Evolutionary conservation across 2,329 filamentous ascomycete genomes (phyloP).

Genomic region (Ambrosiella xylebori): DNA sequence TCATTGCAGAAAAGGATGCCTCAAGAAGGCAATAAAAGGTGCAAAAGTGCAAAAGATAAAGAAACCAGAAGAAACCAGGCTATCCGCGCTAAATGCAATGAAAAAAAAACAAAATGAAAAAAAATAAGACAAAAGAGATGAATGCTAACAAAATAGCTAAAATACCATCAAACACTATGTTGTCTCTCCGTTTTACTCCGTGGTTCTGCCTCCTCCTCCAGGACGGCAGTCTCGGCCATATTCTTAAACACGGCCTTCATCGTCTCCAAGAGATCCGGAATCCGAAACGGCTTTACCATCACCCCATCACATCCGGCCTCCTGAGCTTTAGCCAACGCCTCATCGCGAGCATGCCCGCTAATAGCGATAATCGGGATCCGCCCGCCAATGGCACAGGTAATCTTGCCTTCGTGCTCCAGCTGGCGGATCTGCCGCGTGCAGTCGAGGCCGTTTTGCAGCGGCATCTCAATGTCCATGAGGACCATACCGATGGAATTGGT

Average conservation of each 20-base stretch:
- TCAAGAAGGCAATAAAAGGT: not conserved
- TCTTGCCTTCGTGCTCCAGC: constrained; percentile 38
- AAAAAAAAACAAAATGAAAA: not conserved
- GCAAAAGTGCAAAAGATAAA: not conserved
- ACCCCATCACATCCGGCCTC: constrained; percentile 43
- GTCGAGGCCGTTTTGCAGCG: constrained; percentile 64
- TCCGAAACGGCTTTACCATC: constrained; percentile 55
- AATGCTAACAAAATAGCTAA: not conserved
- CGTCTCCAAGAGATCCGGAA: constrained; percentile 42
- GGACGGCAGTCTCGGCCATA: constrained; percentile 15
- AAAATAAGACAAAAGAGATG: constrained; percentile 5
- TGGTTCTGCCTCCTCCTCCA: not conserved
- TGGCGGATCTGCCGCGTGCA: constrained; percentile 53
- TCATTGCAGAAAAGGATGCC: not conserved
- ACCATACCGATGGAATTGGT: constrained; percentile 33
- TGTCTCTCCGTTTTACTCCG: not conserved
- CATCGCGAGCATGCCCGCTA: constrained; percentile 48
- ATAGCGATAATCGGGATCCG: constrained; percentile 47
- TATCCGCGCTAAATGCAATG: not conserved
- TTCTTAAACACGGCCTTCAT: constrained; percentile 33
- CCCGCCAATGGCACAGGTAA: constrained; percentile 28
- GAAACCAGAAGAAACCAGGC: not conserved
- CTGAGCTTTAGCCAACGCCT: constrained; percentile 37
- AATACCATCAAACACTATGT: constrained; percentile 1
- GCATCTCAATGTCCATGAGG: constrained; percentile 72